phyloP scores from a whole-genome alignment of 2,329 filamentous ascomycete species.

The Penicillium crustosum region DNA sequence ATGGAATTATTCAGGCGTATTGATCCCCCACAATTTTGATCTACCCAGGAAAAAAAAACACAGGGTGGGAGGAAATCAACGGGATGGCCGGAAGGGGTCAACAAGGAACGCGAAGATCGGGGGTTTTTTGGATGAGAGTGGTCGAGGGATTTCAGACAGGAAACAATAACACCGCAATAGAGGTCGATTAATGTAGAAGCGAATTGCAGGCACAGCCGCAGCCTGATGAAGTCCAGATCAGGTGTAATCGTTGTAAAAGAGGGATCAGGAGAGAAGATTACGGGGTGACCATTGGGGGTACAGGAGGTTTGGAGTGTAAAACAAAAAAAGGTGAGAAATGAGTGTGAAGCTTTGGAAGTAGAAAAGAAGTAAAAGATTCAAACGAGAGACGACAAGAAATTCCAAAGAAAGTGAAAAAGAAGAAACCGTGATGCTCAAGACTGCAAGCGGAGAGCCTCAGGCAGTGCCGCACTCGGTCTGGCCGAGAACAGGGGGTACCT shows the following conservation, averaged over 20 bases:
- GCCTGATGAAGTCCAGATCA: conserved; percentile 27
- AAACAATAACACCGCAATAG: conserved; percentile 12
- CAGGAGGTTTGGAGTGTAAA: background rate
- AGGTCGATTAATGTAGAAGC: conserved; percentile 21
- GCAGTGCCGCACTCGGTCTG: conserved; percentile 25
- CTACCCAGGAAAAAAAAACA: conserved; percentile 7
- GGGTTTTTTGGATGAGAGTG: background rate
- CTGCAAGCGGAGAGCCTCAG: conserved; percentile 25
- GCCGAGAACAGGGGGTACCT: conserved; percentile 23
- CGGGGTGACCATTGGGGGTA: background rate
- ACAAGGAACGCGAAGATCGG: conserved; percentile 19
- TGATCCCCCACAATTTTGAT: conserved; percentile 14
- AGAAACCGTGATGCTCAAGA: conserved; percentile 11
- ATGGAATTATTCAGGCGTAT: conserved; percentile 23
- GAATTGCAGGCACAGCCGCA: conserved; percentile 29
- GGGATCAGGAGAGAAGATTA: conserved; percentile 22
- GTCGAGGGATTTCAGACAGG: background rate
- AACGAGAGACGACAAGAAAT: conserved; percentile 16
- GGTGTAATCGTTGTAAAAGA: conserved; percentile 16
- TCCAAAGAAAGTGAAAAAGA: conserved; percentile 1
- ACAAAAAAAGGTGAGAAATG: conserved; percentile 17
- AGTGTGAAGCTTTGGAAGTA: conserved; percentile 9
- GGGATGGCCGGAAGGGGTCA: conserved; percentile 21
- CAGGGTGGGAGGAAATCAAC: background rate
- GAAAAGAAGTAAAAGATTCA: conserved; percentile 14